These are phyloP conservation scores for Lentinula raphanica DNA, from an alignment of 768 basidiomycete genomes.

Conservation along the genomic window DNA sequence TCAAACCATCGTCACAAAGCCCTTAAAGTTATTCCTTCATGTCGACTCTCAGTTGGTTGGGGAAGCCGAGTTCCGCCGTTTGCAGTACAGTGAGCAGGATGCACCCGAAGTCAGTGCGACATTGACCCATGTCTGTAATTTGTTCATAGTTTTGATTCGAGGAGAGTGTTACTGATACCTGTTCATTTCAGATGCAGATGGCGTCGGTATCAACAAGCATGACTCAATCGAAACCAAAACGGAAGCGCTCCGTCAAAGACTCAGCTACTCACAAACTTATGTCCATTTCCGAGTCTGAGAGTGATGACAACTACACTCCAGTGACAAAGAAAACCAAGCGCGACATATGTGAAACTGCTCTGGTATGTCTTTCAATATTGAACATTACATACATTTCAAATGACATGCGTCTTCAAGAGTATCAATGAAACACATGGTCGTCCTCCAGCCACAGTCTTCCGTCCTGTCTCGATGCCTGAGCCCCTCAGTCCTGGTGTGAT, in stretches of 20 bases:
- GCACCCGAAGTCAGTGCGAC: neutral
- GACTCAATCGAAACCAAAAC: too few relatives aligned
- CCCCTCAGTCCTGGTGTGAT: neutral
- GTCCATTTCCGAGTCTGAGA: neutral
- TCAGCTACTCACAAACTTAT: too few relatives aligned
- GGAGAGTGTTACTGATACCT: too few relatives aligned
- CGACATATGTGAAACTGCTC: too few relatives aligned
- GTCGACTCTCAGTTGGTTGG: neutral
- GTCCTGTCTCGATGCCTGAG: neutral
- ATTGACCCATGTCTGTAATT: neutral
- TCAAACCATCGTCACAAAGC: neutral
- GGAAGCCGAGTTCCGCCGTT: neutral
- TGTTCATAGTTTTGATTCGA: neutral
- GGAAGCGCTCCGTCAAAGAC: too few relatives aligned
- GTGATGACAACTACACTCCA: neutral
- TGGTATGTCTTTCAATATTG: too few relatives aligned
- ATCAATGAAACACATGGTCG: neutral
- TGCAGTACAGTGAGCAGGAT: neutral
- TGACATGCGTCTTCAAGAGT: too few relatives aligned
- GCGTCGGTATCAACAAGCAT: neutral
- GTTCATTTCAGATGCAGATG: too few relatives aligned
- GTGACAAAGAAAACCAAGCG: neutral
- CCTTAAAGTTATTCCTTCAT: neutral
- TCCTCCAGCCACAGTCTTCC: neutral
- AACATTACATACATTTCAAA: too few relatives aligned